phyloP scores from a whole-genome alignment of 805 yeast species.

The Kodamaea kakaduensis region DNA sequence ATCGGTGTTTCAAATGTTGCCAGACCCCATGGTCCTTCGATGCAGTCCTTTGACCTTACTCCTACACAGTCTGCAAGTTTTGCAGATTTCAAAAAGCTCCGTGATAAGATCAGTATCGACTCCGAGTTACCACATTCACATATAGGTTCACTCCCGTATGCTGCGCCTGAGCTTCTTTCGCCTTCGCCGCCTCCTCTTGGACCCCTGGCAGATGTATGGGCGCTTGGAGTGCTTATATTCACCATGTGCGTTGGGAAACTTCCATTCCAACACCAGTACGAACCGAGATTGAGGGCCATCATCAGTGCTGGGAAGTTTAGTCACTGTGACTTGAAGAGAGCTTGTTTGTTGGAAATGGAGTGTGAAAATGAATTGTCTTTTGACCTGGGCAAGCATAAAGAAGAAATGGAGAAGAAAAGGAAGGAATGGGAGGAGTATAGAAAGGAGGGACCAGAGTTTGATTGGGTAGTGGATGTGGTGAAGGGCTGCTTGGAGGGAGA shows the following conservation, averaged over 20 bases:
- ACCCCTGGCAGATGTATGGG: constrained; percentile 84
- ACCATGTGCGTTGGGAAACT: constrained; percentile 69
- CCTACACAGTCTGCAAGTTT: constrained; percentile 20
- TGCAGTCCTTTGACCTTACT: constrained; percentile 29
- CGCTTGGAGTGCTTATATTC: constrained; percentile 74
- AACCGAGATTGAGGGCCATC: constrained; percentile 70
- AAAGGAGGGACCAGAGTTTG: constrained; percentile 17
- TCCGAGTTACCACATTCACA: constrained; percentile 56
- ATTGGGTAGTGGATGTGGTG: constrained; percentile 35
- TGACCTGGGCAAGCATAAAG: constrained; percentile 10
- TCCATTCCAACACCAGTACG: constrained; percentile 83
- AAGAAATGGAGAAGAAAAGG: constrained; percentile 8
- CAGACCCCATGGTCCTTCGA: constrained; percentile 30
- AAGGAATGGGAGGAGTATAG: constrained; percentile 18
- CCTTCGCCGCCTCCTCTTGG: constrained; percentile 61
- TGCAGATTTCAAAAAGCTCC: constrained; percentile 9
- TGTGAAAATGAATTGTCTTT: constrained; percentile 12
- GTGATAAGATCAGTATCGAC: constrained; percentile 12
- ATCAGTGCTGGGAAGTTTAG: constrained; percentile 67
- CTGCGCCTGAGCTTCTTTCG: constrained; percentile 77
- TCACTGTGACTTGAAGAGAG: constrained; percentile 38
- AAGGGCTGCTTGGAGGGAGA: constrained; percentile 53
- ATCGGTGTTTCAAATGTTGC: constrained; percentile 28
- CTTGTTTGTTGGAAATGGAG: constrained; percentile 34
- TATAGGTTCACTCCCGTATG: constrained; percentile 89